These are phyloP conservation scores for Brassica cretica DNA, from an alignment of 345 rosid genomes.

Conservation along the genomic window DNA sequence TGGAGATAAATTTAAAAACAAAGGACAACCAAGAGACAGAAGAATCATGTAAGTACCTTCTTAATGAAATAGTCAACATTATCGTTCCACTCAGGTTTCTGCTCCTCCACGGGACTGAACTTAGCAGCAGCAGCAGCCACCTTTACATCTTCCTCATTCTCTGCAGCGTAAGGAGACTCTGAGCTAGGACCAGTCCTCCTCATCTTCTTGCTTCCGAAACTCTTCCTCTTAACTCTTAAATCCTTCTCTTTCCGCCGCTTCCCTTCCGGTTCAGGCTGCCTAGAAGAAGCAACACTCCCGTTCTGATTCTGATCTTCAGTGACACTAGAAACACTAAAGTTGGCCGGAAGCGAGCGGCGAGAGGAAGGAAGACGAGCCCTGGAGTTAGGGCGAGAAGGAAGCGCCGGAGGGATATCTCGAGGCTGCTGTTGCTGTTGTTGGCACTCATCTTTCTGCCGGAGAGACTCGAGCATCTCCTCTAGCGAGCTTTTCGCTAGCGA, in stretches of 20 bases:
- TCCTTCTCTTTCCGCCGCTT: slow-evolving; percentile 80
- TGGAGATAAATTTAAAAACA: background rate
- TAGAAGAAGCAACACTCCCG: slow-evolving; percentile 18
- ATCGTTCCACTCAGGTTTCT: slow-evolving; percentile 60
- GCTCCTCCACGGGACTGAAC: slow-evolving; percentile 27
- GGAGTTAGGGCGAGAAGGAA: slow-evolving; percentile 87
- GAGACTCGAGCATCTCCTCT: slow-evolving; percentile 92
- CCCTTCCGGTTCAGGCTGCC: slow-evolving; percentile 36
- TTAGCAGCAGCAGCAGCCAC: background rate
- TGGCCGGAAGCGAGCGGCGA: slow-evolving; percentile 65
- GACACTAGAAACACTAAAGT: slow-evolving; percentile 43
- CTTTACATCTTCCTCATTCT: slow-evolving; percentile 34
- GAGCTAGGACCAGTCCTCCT: slow-evolving; percentile 51
- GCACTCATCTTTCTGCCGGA: slow-evolving; percentile 65
- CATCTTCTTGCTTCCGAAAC: slow-evolving; percentile 84
- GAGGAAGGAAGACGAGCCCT: slow-evolving; percentile 82
- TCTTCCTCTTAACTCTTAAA: slow-evolving; percentile 47
- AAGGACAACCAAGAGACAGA: background rate
- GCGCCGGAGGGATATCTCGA: slow-evolving; percentile 82
- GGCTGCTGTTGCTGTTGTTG: slow-evolving; percentile 60
- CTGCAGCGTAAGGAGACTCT: slow-evolving; percentile 66
- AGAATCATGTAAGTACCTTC: slow-evolving; percentile 51
- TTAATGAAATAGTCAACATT: slow-evolving; percentile 75
- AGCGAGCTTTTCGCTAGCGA: slow-evolving; percentile 83
- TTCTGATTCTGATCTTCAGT: slow-evolving; percentile 41